Conservation (phyloP, 768 basidiomycete species). For the Rhodocollybia butyracea region DNA sequence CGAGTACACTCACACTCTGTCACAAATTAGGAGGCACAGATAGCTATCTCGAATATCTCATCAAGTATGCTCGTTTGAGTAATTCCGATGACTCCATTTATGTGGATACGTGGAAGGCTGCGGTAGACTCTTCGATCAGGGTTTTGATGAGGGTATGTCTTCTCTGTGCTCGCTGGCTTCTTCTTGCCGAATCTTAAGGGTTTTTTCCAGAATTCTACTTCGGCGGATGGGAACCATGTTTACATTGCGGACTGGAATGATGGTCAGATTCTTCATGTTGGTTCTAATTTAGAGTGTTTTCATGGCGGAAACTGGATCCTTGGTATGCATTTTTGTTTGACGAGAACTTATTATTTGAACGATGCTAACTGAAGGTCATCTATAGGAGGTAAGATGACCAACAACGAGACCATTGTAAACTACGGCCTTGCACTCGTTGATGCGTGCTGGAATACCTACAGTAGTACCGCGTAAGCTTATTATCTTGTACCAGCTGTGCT, state of each 20-base stretch:
- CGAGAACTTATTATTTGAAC: not conserved
- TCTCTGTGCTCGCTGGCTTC: not conserved
- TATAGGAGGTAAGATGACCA: constrained; percentile 60
- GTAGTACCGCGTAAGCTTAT: constrained; percentile 54
- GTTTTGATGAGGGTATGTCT: constrained; percentile 48
- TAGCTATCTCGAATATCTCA: constrained; percentile 51
- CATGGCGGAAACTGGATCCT: constrained; percentile 75
- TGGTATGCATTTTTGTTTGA: constrained; percentile 29
- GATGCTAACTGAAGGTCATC: not conserved
- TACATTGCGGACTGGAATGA: constrained; percentile 67
- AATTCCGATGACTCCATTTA: constrained; percentile 44
- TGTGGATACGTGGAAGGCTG: constrained; percentile 45
- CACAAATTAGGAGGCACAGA: constrained; percentile 45
- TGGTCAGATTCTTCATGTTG: constrained; percentile 29
- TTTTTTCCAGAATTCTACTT: constrained; percentile 50
- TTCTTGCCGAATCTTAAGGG: not conserved
- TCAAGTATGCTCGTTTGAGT: constrained; percentile 50
- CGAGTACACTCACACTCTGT: too few relatives aligned
- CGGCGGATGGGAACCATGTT: constrained; percentile 54
- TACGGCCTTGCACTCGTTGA: constrained; percentile 61
- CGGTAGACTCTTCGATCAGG: constrained; percentile 52
- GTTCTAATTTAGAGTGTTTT: constrained; percentile 76
- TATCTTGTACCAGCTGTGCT: not conserved
- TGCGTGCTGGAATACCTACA: constrained; percentile 80
- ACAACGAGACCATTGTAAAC: constrained; percentile 68